Evolutionary conservation across 371 early-diverging fungal species (phyloP), one percentile per base, ranked within the genome.

Genomic region (Haplosporangium sp.): DNA sequence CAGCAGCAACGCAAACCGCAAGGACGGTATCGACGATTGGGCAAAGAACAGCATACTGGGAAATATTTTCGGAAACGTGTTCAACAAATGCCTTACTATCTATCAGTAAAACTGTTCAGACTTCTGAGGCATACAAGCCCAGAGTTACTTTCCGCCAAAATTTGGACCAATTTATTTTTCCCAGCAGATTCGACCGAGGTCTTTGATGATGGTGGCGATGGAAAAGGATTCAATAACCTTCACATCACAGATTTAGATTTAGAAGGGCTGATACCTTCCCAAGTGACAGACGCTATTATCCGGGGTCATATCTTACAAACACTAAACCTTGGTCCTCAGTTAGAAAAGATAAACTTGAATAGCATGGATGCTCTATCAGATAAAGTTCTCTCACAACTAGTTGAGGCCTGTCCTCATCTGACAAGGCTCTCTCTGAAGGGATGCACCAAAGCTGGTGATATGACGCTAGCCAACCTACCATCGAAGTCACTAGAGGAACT

Each of bases 81-180:
- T 13, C 55, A 71, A 13, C 65, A 55, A 4, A 19, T 77, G 13
- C 77, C 77, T 0, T 67, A 58, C 42, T 72, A 77, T 40, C 61
- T 77, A 9, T 67, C 77, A 34, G 27, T 47, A 2, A 67, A 61
- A n/a, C 59, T 77, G 1, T 77, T 77, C 72, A 77, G 58, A 53
- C 5, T 60, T 6, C 47, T 77, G 44, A 67, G 61, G 50, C 65
- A 68, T 42, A 37, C 72, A 0, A 55, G 65, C n/a, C 72, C 77
- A 2, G 72, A 77, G 37, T 52, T 77, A 10, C 40, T 77, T 0
- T 72, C 72, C 11, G 57, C 65, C n/a, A 67, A 63, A 38, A 53
- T 77, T 53, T 77, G 77, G 77, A 77, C 77, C 11, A 38, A 47
- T 19, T 56, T 77, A 13, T 77, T 77, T 34, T 77, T 77, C 55